Evolutionary conservation across 129 eudicot species (phyloP).

Genomic region (carrot (Daucus carota)): DNA sequence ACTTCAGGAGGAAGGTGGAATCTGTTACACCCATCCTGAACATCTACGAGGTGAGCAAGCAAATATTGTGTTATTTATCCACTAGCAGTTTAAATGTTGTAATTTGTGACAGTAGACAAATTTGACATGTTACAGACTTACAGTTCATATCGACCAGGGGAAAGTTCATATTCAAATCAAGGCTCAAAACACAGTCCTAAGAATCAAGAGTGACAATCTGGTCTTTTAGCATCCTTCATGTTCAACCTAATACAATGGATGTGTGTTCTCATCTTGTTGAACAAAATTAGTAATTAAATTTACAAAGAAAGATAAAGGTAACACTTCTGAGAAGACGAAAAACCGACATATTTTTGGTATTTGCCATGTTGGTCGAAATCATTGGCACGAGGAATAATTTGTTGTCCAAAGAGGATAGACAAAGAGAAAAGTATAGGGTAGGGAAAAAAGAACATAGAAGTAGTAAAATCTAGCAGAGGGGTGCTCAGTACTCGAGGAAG

Average conservation of each 20-base stretch:
- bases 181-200: not conserved
- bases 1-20: slow-evolving; percentile 16
- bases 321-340: not conserved
- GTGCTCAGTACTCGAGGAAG: not conserved
- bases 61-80: not conserved
- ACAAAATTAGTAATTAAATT: not conserved
- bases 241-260: not conserved
- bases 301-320: not conserved
- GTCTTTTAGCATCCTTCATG: not conserved
- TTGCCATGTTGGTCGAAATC: not conserved
- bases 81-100: not conserved
- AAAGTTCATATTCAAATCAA: not conserved
- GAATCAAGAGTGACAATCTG: not conserved
- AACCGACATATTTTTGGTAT: not conserved
- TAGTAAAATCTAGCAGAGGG: not conserved
- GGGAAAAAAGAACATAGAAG: not conserved
- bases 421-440: not conserved
- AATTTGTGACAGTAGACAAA: not conserved
- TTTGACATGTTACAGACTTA: not conserved
- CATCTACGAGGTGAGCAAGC: slow-evolving; percentile 18
- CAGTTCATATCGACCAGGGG: not conserved
- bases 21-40: slow-evolving; percentile 25
- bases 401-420: not conserved
- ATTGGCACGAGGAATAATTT: not conserved
- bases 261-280: not conserved